Percentiles rank a stretch among this genome's conserved stretches.
Conservation (phyloP, 768 basidiomycete species). For the Agrocybe praecox region DNA sequence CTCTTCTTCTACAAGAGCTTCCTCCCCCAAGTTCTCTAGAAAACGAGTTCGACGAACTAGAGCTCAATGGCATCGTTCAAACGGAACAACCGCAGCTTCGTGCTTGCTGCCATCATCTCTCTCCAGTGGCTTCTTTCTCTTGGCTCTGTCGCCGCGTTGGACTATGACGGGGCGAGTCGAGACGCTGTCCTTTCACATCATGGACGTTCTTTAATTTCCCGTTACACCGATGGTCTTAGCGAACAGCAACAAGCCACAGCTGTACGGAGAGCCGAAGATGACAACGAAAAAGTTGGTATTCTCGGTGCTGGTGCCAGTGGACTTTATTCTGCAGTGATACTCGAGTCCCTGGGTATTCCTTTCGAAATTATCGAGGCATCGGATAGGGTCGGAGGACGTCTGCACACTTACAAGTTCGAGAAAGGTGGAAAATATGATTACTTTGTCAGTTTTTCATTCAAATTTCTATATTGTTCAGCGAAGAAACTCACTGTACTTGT, state of each 20-base stretch:
- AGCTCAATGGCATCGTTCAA: not conserved
- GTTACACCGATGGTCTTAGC: not conserved
- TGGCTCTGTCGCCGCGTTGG: not conserved
- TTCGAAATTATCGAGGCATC: constrained; percentile 51
- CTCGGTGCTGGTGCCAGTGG: constrained; percentile 26
- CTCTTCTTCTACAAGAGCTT: no score
- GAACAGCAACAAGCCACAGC: not conserved
- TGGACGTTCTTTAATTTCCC: not conserved
- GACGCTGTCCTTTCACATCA: not conserved
- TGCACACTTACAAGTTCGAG: constrained; percentile 44
- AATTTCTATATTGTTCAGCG: not conserved
- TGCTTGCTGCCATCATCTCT: not conserved
- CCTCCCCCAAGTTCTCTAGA: no score
- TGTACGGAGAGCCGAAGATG: constrained; percentile 1
- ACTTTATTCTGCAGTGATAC: constrained; percentile 46
- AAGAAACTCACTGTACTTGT: not conserved
- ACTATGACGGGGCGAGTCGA: not conserved
- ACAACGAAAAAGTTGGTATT: constrained; percentile 36
- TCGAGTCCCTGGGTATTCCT: constrained; percentile 39
- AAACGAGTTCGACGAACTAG: no score
- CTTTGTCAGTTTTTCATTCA: constrained; percentile 24
- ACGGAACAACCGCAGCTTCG: not conserved
- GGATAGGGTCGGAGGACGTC: constrained; percentile 42
- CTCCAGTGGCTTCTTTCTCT: not conserved
- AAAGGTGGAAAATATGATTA: constrained; percentile 33